Evolutionary conservation across 2,329 filamentous ascomycete genomes (phyloP).

Genomic region (Falciphora oryzae): DNA sequence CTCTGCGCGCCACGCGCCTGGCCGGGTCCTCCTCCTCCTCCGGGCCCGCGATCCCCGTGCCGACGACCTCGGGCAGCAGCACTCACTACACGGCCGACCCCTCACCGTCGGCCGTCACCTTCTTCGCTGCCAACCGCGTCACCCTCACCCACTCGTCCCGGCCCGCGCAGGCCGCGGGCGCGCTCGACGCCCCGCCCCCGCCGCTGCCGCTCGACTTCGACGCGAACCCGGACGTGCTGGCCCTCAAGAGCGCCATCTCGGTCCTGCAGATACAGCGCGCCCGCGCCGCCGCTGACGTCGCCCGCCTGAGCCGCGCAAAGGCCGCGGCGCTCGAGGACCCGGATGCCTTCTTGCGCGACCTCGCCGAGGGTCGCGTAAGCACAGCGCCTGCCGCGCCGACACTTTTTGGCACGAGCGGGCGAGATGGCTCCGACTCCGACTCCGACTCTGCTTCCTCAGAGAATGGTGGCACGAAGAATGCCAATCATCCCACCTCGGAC

Average conservation of each 20-base stretch:
- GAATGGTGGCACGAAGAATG: slow-evolving; percentile 25
- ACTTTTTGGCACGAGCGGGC: slow-evolving; percentile 15
- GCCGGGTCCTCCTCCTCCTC: not conserved
- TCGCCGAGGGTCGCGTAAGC: slow-evolving; percentile 56
- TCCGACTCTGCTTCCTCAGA: slow-evolving; percentile 23
- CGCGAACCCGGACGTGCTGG: slow-evolving; percentile 78
- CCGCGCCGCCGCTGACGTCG: slow-evolving; percentile 71
- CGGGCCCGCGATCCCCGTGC: slow-evolving; percentile 10
- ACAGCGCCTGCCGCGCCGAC: slow-evolving; percentile 20
- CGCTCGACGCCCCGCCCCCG: slow-evolving; percentile 33
- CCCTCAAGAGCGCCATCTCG: slow-evolving; percentile 76
- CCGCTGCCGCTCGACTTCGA: slow-evolving; percentile 52
- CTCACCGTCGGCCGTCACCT: slow-evolving; percentile 14
- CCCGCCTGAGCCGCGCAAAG: slow-evolving; percentile 63
- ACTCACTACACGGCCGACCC: slow-evolving; percentile 12
- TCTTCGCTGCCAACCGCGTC: slow-evolving; percentile 28
- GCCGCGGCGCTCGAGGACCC: slow-evolving; percentile 65
- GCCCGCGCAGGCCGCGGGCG: slow-evolving; percentile 34
- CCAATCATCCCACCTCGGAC: slow-evolving; percentile 15
- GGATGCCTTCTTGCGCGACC: slow-evolving; percentile 62
- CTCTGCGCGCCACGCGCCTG: slow-evolving; percentile 9
- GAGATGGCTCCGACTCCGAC: slow-evolving; percentile 24
- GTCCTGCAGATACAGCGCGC: slow-evolving; percentile 81
- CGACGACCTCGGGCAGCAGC: slow-evolving; percentile 6
- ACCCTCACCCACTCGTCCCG: slow-evolving; percentile 35